Evolutionary conservation across 371 early-diverging fungal species (phyloP).

Genomic region (Chytridiales sp.): DNA sequence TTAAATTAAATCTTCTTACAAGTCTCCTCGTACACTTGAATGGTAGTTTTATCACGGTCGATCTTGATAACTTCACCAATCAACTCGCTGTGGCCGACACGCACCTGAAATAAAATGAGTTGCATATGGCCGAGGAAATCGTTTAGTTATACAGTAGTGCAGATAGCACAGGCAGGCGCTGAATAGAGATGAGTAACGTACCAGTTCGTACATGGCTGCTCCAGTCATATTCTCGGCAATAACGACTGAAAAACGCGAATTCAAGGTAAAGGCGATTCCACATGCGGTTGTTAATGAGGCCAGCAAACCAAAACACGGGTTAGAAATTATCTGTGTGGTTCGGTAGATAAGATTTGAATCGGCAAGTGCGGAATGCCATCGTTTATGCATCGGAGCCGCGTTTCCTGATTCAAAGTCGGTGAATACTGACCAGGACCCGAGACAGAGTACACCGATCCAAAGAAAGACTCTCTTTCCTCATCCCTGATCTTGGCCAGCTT

Average conservation of each 20-base stretch:
- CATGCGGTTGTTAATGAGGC: neutral
- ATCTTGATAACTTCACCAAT: conserved; percentile 99
- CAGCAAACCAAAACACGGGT: neutral
- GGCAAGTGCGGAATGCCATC: too few relatives aligned
- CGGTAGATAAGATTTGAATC: too few relatives aligned
- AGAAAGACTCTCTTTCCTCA: conserved; percentile 80
- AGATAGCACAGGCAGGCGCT: conserved; percentile 5
- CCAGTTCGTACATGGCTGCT: conserved; percentile 99
- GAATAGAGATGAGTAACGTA: conserved; percentile 40
- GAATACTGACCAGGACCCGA: conserved; percentile 92
- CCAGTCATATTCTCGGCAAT: conserved; percentile 99
- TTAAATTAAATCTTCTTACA: conserved; percentile 48
- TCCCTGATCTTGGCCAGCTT: conserved; percentile 78
- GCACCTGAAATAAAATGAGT: conserved; percentile 64
- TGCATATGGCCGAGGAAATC: neutral
- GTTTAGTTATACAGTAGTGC: conserved; percentile 6
- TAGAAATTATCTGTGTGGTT: too few relatives aligned
- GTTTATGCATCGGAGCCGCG: too few relatives aligned
- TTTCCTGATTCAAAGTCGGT: neutral
- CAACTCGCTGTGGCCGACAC: conserved; percentile 97
- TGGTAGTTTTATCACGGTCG: conserved; percentile 97
- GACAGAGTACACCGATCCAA: conserved; percentile 95
- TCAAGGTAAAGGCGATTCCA: neutral
- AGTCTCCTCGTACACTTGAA: conserved; percentile 99
- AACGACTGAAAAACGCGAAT: conserved; percentile 70